Base-by-base conservation (phyloP, 768 basidiomycete species). In the Termitomyces sp. region DNA sequence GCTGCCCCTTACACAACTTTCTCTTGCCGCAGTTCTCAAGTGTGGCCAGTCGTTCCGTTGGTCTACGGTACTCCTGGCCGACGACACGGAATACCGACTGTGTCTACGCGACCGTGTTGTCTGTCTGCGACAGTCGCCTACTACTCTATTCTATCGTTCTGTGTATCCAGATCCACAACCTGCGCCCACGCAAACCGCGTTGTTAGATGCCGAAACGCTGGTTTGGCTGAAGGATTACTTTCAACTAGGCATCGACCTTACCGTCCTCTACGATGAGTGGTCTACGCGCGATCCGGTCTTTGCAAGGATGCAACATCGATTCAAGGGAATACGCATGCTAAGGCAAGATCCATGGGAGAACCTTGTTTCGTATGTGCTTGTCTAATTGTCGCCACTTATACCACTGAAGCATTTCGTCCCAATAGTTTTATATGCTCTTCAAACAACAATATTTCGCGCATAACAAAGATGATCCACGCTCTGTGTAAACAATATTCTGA, bases 291-390 rank as follows among this genome's bases (percentile, higher is more conserved):
- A 99, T 66, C 74, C 80, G 31, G 84, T 94, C 54, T 97, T 98
- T 68, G 75, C 81, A 24, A 76, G 71, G 37, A 70, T 88, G 36
- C 78, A 78, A 59, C 73, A 80, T 22, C 79, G 87, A 20, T 90
- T 94, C 61, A 70, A 80, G 56, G 97, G 97, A 8, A 90, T 96
- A 46, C 74, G 95, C 54, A 86, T 98, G 58, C 71, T 98, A 41
- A 79, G 91, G 65, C 95, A 98, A 72, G 94, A 96, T 67, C 92
- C 93, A 62, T 98, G 93, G 88, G 96, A 98, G 73, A 95, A 91
- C 65, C 81, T 98, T 29, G 74, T 98, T 45, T 94, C 92, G 94
- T 97, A 71, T 65, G 91, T 84, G 46, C 44, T 50, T 13, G 51
- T 46, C 28, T 41, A 36, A 24, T n/a, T 24, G 49, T 36, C 47